Base-by-base conservation (phyloP, 208 protist species). In the Acanthamoeba healyi region DNA sequence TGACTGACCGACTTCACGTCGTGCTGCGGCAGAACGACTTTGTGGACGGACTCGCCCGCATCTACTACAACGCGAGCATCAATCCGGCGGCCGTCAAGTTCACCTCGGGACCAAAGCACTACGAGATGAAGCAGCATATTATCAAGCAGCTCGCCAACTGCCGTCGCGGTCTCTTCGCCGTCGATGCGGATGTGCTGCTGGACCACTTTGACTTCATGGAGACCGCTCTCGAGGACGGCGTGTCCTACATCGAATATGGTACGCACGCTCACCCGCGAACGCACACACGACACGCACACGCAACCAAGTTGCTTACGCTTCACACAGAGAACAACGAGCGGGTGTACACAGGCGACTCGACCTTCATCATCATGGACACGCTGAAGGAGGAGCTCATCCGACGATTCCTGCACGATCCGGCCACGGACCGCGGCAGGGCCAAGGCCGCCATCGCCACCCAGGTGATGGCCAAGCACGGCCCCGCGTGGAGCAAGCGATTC, bases 151-250 rank as follows among this genome's bases (percentile, higher is more conserved):
- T 84, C 26, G 7, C 7, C 14, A 22, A 32, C 26, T 56, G 44
- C 74, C 7, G 29, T 24, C 74, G 74, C 24, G 74, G 74, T 34
- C 74, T 84, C 14, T 84, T 84, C 32, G 74, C 46, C 14, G 32
- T 56, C 40, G 74, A 84, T 29, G 74, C 74, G 7, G 7, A 12
- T 10, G 32, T 56, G 26, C 54, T 84, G 74, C 38, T 84, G 24
- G 29, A 51, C n/a, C 46, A 84, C 44, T 84, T 84, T 34, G 74
- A 84, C 46, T 56, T 58, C 74, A 58, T 84, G 74, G 74, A 84
- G n/a, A 54, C 74, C n/a, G 74, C 74, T 36, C 38, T 84, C 26
- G 74, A 84, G 19, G 74, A 84, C 42, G 29, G 42, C 42, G 74
- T 84, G 22, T 15, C 74, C n/a, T 84, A 44, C 74, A 84, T 84